Evolutionary conservation across 345 rosid genomes (phyloP).

Genomic region (Nephelium lappaceum): DNA sequence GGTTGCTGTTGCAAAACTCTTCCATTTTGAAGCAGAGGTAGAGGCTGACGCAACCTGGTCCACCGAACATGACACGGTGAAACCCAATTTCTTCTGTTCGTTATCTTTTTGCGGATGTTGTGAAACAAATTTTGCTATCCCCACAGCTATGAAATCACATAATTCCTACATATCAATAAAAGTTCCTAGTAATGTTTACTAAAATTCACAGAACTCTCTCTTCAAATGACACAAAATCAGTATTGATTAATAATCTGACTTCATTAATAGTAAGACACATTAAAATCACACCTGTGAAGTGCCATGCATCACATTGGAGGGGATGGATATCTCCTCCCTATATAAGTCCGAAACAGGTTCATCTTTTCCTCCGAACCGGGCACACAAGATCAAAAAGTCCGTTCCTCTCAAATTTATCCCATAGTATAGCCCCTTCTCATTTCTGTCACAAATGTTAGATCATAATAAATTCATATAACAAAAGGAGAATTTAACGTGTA

Average conservation of each 20-base stretch:
- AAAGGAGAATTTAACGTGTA: no score
- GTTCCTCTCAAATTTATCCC: conserved; percentile 58
- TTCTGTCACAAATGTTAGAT: conserved; percentile 24
- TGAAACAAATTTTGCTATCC: conserved; percentile 46
- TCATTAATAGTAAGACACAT: no score
- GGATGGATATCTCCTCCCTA: conserved; percentile 53
- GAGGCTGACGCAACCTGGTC: conserved; percentile 40
- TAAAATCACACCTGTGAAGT: conserved; percentile 44
- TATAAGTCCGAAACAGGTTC: conserved; percentile 53
- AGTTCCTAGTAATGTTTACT: not conserved
- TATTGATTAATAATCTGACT: no score
- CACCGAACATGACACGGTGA: conserved; percentile 44
- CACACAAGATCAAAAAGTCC: conserved; percentile 46
- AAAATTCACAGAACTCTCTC: not conserved
- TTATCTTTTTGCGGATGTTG: conserved; percentile 28
- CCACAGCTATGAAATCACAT: conserved; percentile 47
- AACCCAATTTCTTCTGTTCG: conserved; percentile 42
- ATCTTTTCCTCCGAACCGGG: conserved; percentile 48
- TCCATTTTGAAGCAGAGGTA: conserved; percentile 43
- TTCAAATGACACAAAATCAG: not conserved
- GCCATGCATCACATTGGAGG: conserved; percentile 34
- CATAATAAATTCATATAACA: not conserved
- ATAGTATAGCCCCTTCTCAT: conserved; percentile 61
- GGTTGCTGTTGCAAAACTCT: conserved; percentile 41
- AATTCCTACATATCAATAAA: conserved; percentile 37